These are phyloP conservation scores for Leccinum aurantiacum DNA, from an alignment of 768 basidiomycete genomes.

Conservation along the genomic window DNA sequence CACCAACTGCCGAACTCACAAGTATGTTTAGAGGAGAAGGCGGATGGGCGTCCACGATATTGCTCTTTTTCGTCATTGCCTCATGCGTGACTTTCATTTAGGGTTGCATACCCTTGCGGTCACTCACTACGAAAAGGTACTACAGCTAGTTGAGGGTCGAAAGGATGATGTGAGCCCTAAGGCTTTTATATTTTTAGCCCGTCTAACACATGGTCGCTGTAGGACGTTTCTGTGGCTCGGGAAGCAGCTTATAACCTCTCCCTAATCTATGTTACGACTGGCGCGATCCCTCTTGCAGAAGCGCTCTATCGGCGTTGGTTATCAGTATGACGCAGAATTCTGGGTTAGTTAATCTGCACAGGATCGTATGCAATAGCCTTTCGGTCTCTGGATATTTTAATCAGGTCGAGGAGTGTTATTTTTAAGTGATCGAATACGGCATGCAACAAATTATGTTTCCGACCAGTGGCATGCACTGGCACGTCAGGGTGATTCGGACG, in stretches of 20 bases:
- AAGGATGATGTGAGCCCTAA: slow-evolving; percentile 32
- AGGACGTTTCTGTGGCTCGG: slow-evolving; percentile 56
- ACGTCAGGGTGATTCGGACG: background rate
- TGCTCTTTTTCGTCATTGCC: background rate
- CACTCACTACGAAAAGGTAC: slow-evolving; percentile 77
- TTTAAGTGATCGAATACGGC: slow-evolving; percentile 8
- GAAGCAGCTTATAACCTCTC: slow-evolving; percentile 91
- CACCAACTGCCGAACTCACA: slow-evolving; percentile 1
- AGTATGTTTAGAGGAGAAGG: slow-evolving; percentile 16
- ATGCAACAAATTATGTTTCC: slow-evolving; percentile 10
- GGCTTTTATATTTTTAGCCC: background rate
- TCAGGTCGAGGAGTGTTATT: background rate
- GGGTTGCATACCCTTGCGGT: slow-evolving; percentile 81
- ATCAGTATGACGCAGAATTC: slow-evolving; percentile 49
- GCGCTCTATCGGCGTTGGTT: slow-evolving; percentile 77
- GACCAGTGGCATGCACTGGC: background rate
- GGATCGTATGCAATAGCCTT: slow-evolving; percentile 2
- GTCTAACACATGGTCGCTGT: background rate
- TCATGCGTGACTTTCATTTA: slow-evolving; percentile 29
- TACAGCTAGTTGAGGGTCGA: slow-evolving; percentile 56
- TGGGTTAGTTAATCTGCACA: background rate
- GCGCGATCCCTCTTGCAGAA: slow-evolving; percentile 69
- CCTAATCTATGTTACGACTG: slow-evolving; percentile 77
- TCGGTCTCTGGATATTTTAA: slow-evolving; percentile 6
- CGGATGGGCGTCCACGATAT: slow-evolving; percentile 33